Evolutionary conservation across 2,329 filamentous ascomycete species (phyloP).

Genomic region (Didymella arachidicola): DNA sequence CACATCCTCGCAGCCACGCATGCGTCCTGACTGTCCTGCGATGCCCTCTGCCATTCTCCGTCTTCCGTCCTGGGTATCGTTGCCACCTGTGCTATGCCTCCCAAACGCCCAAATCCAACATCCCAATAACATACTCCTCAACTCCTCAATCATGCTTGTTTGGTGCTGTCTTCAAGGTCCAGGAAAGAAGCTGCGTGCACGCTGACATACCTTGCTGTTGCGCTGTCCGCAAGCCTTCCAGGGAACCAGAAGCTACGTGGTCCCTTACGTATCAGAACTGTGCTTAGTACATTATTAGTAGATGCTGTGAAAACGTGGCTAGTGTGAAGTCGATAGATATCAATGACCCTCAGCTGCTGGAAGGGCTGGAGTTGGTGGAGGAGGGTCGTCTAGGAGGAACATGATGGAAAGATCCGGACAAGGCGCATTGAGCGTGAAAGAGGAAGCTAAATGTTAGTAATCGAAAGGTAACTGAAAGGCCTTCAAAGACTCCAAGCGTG

Average conservation of each 20-base stretch:
- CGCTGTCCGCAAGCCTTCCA: background rate
- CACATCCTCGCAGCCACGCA: conserved; percentile 15
- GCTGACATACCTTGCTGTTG: conserved; percentile 19
- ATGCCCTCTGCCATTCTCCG: background rate
- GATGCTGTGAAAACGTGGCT: conserved; percentile 3
- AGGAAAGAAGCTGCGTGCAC: conserved; percentile 1
- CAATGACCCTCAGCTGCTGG: background rate
- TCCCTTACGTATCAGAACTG: conserved; percentile 7
- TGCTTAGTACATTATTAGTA: conserved; percentile 18
- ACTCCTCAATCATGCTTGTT: background rate
- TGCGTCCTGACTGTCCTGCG: conserved; percentile 7
- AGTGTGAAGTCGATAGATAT: background rate
- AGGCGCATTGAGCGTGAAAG: background rate
- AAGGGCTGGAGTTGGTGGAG: background rate
- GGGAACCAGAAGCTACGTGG: background rate
- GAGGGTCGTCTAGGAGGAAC: background rate
- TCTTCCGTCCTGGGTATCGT: conserved; percentile 10
- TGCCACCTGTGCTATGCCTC: conserved; percentile 4
- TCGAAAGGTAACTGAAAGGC: conserved; percentile 15
- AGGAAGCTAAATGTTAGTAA: conserved; percentile 34
- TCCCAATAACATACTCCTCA: background rate
- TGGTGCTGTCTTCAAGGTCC: background rate
- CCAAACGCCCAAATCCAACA: conserved; percentile 7
- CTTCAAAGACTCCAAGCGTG: conserved; percentile 29
- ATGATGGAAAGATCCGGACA: background rate